Conservation (phyloP, 179 eudicot species). For the Actinidia chinensis region DNA sequence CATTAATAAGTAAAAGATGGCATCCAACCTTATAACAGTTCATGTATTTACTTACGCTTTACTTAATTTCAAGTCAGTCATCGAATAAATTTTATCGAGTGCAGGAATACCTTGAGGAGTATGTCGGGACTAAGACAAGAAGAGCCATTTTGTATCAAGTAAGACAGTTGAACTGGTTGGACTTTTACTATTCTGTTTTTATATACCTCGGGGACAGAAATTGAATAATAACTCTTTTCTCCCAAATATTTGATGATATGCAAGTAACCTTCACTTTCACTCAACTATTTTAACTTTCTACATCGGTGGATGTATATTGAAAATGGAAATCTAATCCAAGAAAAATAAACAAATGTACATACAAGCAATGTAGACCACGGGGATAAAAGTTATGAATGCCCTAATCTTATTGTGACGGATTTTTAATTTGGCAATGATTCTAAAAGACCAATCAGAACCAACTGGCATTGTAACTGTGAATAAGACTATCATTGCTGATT, state of each 20-base stretch:
- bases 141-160: conserved; percentile 77
- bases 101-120: conserved; percentile 91
- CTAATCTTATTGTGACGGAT: too few relatives aligned
- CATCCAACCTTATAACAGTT: too few relatives aligned
- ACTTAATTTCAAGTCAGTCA: too few relatives aligned
- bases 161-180: conserved; percentile 30
- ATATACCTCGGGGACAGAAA: neutral
- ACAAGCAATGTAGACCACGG: neutral
- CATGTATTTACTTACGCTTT: too few relatives aligned
- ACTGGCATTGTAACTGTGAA: too few relatives aligned
- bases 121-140: conserved; percentile 65
- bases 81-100: neutral
- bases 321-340: neutral
- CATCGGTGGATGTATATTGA: neutral
- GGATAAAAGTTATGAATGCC: neutral
- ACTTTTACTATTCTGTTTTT: neutral
- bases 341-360: neutral
- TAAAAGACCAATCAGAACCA: too few relatives aligned
- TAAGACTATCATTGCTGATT: too few relatives aligned
- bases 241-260: neutral
- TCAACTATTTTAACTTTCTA: conserved; percentile 11
- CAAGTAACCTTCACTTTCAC: neutral
- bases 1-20: too few relatives aligned
- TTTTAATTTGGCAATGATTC: neutral
- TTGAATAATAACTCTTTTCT: neutral